Percentiles rank a stretch among this genome's conserved stretches.
These are phyloP conservation scores for Phytophthora syringae DNA, from an alignment of 352 stramenopile genomes.

Conservation along the genomic window DNA sequence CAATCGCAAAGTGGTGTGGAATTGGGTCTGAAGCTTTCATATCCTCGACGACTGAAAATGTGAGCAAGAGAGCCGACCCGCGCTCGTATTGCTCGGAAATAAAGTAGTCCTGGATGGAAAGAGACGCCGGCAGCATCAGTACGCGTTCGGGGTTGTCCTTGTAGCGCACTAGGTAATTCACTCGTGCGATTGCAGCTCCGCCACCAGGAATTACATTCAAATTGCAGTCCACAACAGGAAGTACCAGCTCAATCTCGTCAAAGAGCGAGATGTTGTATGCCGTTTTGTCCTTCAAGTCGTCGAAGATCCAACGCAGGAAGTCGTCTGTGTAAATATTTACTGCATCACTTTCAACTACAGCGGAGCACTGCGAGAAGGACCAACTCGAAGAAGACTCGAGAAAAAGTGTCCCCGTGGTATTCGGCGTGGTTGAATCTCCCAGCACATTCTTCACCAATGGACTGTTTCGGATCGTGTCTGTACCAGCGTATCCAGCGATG, in stretches of 20 bases:
- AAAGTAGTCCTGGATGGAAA: constrained; percentile 45
- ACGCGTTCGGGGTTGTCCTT: constrained; percentile 27
- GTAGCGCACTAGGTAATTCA: constrained; percentile 43
- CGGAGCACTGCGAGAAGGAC: constrained; percentile 26
- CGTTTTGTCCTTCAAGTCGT: constrained; percentile 33
- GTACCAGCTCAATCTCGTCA: constrained; percentile 29
- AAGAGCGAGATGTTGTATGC: constrained; percentile 48
- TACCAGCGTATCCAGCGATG: constrained; percentile 39
- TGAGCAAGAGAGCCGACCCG: constrained; percentile 26
- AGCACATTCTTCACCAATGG: constrained; percentile 35
- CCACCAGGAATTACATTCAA: constrained; percentile 6
- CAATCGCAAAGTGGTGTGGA: constrained; percentile 28
- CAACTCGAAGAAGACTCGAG: constrained; percentile 28
- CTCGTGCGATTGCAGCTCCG: constrained; percentile 20
- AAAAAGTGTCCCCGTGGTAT: constrained; percentile 40
- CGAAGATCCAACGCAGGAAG: constrained; percentile 40
- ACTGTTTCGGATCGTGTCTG: constrained; percentile 36
- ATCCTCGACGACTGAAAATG: constrained; percentile 37
- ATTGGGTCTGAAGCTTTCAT: constrained; percentile 24
- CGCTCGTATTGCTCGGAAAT: constrained; percentile 33
- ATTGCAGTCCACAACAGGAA: constrained; percentile 36
- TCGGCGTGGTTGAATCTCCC: constrained; percentile 33
- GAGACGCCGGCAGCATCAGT: constrained; percentile 26
- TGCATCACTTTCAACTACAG: constrained; percentile 3
- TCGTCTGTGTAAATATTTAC: constrained; percentile 38